A percentile compares a stretch with the other conserved stretches of the same genome.
Conservation (phyloP, 2,329 filamentous ascomycete genomes). For the Curvularia sp. region DNA sequence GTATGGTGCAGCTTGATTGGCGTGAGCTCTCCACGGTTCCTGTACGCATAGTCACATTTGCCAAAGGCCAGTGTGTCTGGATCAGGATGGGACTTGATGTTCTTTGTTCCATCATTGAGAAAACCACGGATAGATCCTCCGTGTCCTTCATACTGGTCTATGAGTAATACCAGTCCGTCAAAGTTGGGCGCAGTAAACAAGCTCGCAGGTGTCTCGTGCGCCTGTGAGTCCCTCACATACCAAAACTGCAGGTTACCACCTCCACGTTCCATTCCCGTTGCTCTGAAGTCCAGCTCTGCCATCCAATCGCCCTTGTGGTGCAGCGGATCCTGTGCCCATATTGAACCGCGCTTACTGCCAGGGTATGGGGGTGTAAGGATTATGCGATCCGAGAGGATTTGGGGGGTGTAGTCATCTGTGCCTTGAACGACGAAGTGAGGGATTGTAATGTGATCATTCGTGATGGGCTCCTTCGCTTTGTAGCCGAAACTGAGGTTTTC, state of each 20-base stretch:
- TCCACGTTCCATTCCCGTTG: slow-evolving; percentile 81
- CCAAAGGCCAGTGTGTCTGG: slow-evolving; percentile 90
- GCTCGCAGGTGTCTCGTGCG: slow-evolving; percentile 72
- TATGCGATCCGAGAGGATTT: slow-evolving; percentile 82
- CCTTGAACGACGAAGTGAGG: slow-evolving; percentile 62
- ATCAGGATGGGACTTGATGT: slow-evolving; percentile 77
- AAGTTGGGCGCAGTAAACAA: slow-evolving; percentile 86
- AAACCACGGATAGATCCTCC: slow-evolving; percentile 88
- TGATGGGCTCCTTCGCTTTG: slow-evolving; percentile 67
- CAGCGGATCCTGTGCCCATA: slow-evolving; percentile 73
- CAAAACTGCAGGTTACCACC: slow-evolving; percentile 93
- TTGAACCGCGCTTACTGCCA: slow-evolving; percentile 80
- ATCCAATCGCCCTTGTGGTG: slow-evolving; percentile 75
- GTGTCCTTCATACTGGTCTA: slow-evolving; percentile 81
- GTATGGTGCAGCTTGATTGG: slow-evolving; percentile 77
- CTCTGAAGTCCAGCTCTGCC: slow-evolving; percentile 85
- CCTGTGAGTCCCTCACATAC: slow-evolving; percentile 76
- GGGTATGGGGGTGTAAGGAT: slow-evolving; percentile 89
- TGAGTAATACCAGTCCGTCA: slow-evolving; percentile 85
- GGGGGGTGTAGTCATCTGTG: slow-evolving; percentile 63
- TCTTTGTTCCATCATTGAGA: slow-evolving; percentile 85
- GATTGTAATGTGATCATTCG: slow-evolving; percentile 63
- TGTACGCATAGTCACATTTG: slow-evolving; percentile 88
- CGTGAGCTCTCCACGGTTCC: slow-evolving; percentile 86
- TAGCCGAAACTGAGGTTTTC: slow-evolving; percentile 81